Conservation (phyloP, 2,329 filamentous ascomycete species). For the Botrytis aclada region DNA sequence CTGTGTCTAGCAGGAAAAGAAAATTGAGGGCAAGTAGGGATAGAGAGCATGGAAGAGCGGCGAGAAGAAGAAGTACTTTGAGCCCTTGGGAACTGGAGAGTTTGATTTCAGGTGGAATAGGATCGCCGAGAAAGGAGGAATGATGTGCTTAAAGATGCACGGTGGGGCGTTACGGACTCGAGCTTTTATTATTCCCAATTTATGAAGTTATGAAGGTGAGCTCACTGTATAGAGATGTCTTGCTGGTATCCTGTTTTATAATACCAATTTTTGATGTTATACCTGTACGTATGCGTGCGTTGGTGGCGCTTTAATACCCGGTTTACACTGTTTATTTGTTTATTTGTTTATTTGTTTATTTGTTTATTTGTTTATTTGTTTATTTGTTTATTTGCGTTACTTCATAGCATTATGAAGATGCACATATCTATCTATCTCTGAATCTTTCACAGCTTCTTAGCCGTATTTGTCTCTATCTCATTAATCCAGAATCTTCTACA, state of each 20-base stretch:
- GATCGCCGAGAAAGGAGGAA: constrained; percentile 16
- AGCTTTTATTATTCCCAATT: constrained; percentile 6
- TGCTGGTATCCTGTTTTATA: background rate
- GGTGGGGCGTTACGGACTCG: constrained; percentile 4
- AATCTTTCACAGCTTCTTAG: background rate
- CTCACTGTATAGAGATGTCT: constrained; percentile 9
- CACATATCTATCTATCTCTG: constrained; percentile 1
- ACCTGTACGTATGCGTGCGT: background rate
- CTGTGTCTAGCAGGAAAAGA: constrained; percentile 35
- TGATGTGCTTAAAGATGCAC: background rate
- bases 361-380: too few relatives aligned
- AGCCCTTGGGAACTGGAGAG: constrained; percentile 72
- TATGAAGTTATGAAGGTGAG: constrained; percentile 14
- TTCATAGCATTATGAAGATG: background rate
- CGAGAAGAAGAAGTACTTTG: constrained; percentile 68
- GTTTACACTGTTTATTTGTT: background rate
- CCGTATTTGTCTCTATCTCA: background rate
- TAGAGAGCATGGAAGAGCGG: constrained; percentile 45
- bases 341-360: too few relatives aligned
- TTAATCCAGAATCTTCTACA: background rate
- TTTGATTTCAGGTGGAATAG: constrained; percentile 48
- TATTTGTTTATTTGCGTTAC: background rate
- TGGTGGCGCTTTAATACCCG: background rate
- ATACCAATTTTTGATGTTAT: background rate
- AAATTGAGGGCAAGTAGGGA: constrained; percentile 41